Conservation (phyloP, 768 basidiomycete species). For the Mycena filopes region DNA sequence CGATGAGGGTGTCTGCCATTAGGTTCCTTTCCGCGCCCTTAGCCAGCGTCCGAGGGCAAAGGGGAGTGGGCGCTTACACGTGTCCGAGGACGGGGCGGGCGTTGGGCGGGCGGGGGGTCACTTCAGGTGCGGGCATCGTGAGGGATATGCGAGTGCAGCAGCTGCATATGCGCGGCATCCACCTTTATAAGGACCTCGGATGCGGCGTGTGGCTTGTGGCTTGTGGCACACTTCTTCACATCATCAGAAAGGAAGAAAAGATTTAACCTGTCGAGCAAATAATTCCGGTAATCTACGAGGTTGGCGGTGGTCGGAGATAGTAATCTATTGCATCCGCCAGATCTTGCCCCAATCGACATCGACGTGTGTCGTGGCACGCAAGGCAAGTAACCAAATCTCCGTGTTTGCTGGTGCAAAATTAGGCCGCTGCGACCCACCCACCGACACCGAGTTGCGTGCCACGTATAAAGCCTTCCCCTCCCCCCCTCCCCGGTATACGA, state of each 20-base stretch:
- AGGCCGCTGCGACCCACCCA: too few species aligned
- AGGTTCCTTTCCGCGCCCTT: slow-evolving; percentile 16
- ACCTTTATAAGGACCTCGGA: too few species aligned
- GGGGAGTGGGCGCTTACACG: slow-evolving; percentile 17
- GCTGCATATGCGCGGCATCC: too few species aligned
- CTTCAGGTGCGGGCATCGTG: slow-evolving; percentile 28
- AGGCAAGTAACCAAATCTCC: too few species aligned
- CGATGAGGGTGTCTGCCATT: slow-evolving; percentile 35
- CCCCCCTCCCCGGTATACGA: too few species aligned
- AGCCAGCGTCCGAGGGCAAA: too few species aligned
- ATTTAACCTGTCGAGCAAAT: slow-evolving; percentile 7
- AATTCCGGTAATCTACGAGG: too few species aligned
- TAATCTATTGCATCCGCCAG: slow-evolving; percentile 22
- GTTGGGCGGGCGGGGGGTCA: not conserved
- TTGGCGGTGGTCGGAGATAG: slow-evolving; percentile 24
- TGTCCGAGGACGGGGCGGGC: slow-evolving; percentile 28
- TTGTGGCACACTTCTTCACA: too few species aligned
- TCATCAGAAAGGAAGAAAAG: slow-evolving; percentile 21
- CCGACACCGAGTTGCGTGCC: too few species aligned
- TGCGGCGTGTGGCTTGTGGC: too few species aligned
- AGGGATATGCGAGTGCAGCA: too few species aligned
- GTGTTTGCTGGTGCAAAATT: slow-evolving; percentile 7
- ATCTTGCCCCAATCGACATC: slow-evolving; percentile 4
- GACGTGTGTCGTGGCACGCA: too few species aligned
- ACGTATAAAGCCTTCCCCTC: slow-evolving; percentile 21